A percentile compares a stretch with the other conserved stretches of the same genome.
phyloP scores from a whole-genome alignment of 441 rosid genomes.

The Pelargonium australe region DNA sequence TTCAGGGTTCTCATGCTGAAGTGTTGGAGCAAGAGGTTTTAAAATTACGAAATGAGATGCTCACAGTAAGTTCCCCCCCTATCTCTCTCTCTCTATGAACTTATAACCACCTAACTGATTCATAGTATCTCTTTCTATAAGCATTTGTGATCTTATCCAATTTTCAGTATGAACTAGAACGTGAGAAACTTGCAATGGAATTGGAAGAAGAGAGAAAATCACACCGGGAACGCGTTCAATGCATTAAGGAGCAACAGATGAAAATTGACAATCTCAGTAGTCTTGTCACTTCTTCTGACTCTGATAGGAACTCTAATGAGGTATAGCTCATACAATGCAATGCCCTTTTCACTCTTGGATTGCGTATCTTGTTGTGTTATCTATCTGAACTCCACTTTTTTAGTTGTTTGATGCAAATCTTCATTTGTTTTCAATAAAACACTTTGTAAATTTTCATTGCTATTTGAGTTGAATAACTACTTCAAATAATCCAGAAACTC shows the following conservation, averaged over 20 bases:
- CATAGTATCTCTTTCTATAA: neutral
- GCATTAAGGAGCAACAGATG: constrained; percentile 62
- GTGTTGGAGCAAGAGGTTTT: constrained; percentile 82
- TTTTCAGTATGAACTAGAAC: constrained; percentile 76
- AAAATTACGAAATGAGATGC: constrained; percentile 83
- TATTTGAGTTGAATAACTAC: neutral
- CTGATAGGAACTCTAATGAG: constrained; percentile 45
- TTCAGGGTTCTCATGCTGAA: constrained; percentile 81
- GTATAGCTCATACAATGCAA: constrained; percentile 31
- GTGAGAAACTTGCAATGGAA: constrained; percentile 76
- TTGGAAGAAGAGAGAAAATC: constrained; percentile 81
- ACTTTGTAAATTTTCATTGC: neutral
- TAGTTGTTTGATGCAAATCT: neutral
- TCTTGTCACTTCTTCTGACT: constrained; percentile 37
- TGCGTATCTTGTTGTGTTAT: neutral
- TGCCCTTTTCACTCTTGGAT: neutral
- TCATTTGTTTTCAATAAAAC: neutral
- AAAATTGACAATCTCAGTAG: constrained; percentile 59
- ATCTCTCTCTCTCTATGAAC: neutral
- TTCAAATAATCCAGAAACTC: too few relatives aligned
- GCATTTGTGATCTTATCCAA: neutral
- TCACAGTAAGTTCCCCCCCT: constrained; percentile 43
- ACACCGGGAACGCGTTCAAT: constrained; percentile 55
- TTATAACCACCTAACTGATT: neutral
- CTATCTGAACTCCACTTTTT: neutral